These are phyloP conservation scores for Torulaspora indica DNA, from an alignment of 805 yeast species.

Conservation along the genomic window DNA sequence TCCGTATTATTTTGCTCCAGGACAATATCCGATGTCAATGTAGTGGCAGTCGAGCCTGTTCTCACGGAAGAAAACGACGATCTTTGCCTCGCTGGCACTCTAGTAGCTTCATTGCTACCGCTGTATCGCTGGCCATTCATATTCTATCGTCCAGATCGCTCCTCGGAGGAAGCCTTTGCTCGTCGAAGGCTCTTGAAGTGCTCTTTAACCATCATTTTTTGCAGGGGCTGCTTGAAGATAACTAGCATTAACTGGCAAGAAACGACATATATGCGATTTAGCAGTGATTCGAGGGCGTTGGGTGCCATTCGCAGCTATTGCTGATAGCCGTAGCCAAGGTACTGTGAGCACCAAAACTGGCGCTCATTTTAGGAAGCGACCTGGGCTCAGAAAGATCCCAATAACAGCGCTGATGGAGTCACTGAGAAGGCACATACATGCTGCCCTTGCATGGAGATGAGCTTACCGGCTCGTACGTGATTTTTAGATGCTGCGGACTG, in stretches of 20 bases:
- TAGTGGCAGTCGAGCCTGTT: conserved; percentile 35
- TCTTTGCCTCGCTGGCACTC: conserved; percentile 12
- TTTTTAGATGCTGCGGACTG: too few species aligned
- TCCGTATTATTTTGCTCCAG: conserved; percentile 62
- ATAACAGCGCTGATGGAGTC: too few species aligned
- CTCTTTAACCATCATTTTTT: background rate
- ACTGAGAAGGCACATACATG: too few species aligned
- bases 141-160: background rate
- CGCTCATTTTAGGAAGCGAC: too few species aligned
- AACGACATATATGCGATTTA: background rate
- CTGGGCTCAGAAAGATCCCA: too few species aligned
- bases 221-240: background rate
- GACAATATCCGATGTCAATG: conserved; percentile 26
- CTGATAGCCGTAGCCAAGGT: background rate
- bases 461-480: too few species aligned
- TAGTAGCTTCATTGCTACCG: conserved; percentile 4
- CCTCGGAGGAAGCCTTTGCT: background rate
- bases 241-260: background rate
- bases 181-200: background rate
- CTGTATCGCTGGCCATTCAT: conserved; percentile 11
- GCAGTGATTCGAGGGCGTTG: background rate
- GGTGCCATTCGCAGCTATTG: background rate
- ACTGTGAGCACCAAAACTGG: too few species aligned
- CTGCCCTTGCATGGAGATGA: too few species aligned
- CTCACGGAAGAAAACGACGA: conserved; percentile 34